A percentile compares a stretch with the other conserved stretches of the same genome.
Conservation (phyloP, 129 eudicot species). For the Glebionis coronaria region DNA sequence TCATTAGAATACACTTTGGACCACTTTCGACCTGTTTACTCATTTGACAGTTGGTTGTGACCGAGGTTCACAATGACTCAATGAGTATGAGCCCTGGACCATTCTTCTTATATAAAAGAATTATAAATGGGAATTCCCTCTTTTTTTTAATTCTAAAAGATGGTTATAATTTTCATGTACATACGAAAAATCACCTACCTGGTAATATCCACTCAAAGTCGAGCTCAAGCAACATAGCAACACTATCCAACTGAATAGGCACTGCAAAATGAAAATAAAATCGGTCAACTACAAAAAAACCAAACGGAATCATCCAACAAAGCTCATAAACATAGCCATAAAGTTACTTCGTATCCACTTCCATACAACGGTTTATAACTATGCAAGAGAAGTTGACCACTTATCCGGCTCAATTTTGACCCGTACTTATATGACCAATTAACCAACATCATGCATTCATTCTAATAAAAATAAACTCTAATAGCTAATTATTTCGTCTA, state of each 20-base stretch:
- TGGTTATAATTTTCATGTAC: background rate
- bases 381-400: too few species aligned
- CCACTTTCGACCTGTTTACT: too few species aligned
- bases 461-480: background rate
- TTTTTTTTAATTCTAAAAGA: background rate
- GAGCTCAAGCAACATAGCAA: too few species aligned
- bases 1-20: too few species aligned
- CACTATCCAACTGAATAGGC: too few species aligned
- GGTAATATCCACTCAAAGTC: slow-evolving; percentile 73
- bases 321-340: background rate
- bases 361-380: background rate
- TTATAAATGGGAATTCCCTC: background rate
- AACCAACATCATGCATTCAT: too few species aligned
- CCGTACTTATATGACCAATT: too few species aligned
- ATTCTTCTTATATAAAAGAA: background rate
- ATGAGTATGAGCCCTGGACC: background rate
- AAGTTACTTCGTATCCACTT: slow-evolving; percentile 2
- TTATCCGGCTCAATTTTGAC: too few species aligned
- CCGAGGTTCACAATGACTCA: background rate
- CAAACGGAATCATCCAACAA: background rate
- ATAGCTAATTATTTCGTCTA: background rate
- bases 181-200: slow-evolving; percentile 34
- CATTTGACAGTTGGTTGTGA: too few species aligned
- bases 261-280: slow-evolving; percentile 19
- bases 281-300: background rate